Base-by-base conservation (phyloP, 345 rosid genomes). In the Toxicodendron radicans region DNA sequence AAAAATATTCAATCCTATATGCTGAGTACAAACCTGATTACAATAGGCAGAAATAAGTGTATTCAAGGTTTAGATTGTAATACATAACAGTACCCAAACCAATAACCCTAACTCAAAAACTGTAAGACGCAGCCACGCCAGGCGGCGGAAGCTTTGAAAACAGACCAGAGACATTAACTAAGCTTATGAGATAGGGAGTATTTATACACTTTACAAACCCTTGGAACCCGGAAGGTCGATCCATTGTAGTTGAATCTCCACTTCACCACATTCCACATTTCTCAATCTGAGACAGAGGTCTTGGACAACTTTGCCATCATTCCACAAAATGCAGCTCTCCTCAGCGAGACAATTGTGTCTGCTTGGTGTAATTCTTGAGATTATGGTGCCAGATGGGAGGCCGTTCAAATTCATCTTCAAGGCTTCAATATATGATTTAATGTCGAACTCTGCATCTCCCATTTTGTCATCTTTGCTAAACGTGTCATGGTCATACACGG, bases 191-290 rank as follows among this genome's bases (percentile, higher is more conserved):
- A 38, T 38, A 38, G 17, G 12, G 45, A 54, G 45, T 12, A 41
- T 49, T 60, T 52, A 21, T 9, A 33, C 48, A 54, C 54, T 11
- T 80, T 76, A 85, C 72, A 86, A 78, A 41, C 88, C 89, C 79
- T 74, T 87, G 72, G 83, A 79, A 66, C 97, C 97, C 3, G 97
- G 97, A 66, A 95, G 86, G 48, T 90, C 86, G 38, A 91, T 90
- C 98, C 99, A 95, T 27, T 89, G 90, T 45, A 93, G 90, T 78
- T 87, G 92, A 76, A 91, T 83, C 70, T 95, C 96, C 27, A 91
- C 88, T 75, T 95, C 94, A 14, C 99, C 97, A 3, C 97, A 90
- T 79, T 95, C 99, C 3, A 93, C 98, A 9, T 95, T 88, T 71
- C 88, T 77, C 76, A 95, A 77, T 73, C 95, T 83, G 73, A 95